phyloP scores from a whole-genome alignment of 805 yeast genomes.

The Teunomyces atbi region DNA sequence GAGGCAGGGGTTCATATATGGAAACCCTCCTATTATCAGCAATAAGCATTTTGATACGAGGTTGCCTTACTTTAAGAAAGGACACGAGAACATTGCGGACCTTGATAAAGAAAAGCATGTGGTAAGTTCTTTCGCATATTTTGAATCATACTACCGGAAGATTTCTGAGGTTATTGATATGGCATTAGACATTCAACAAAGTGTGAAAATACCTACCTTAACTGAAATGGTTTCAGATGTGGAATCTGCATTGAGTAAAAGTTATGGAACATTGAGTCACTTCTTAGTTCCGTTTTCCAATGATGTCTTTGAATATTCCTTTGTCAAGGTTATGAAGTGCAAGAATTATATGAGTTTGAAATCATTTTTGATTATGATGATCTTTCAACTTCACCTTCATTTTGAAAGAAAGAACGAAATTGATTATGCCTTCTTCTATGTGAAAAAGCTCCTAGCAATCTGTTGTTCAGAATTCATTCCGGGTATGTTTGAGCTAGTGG shows the following conservation, averaged over 20 bases:
- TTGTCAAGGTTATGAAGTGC: conserved; percentile 13
- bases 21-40: conserved; percentile 31
- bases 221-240: conserved; percentile 8
- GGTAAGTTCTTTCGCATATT: conserved; percentile 26
- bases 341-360: conserved; percentile 16
- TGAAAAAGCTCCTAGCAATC: conserved; percentile 27
- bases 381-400: conserved; percentile 36
- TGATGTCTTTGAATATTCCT: conserved; percentile 5
- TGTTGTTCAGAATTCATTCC: conserved; percentile 30
- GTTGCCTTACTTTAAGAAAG: conserved; percentile 33
- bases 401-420: conserved; percentile 31
- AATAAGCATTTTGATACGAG: conserved; percentile 28
- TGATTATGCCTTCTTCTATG: conserved; percentile 31
- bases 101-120: conserved; percentile 37
- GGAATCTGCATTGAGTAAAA: conserved; percentile 2
- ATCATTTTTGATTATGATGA: conserved; percentile 23
- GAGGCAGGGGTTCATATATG: conserved; percentile 30
- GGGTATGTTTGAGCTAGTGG: conserved; percentile 28
- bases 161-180: conserved; percentile 24
- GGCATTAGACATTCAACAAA: conserved; percentile 18
- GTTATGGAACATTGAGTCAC: not conserved
- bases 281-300: conserved; percentile 6
- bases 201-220: conserved; percentile 18
- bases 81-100: conserved; percentile 33
- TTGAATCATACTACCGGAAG: conserved; percentile 27